These are phyloP conservation scores for Aurantiochytrium sp. DNA, from an alignment of 108 stramenopile genomes.

Conservation along the genomic window DNA sequence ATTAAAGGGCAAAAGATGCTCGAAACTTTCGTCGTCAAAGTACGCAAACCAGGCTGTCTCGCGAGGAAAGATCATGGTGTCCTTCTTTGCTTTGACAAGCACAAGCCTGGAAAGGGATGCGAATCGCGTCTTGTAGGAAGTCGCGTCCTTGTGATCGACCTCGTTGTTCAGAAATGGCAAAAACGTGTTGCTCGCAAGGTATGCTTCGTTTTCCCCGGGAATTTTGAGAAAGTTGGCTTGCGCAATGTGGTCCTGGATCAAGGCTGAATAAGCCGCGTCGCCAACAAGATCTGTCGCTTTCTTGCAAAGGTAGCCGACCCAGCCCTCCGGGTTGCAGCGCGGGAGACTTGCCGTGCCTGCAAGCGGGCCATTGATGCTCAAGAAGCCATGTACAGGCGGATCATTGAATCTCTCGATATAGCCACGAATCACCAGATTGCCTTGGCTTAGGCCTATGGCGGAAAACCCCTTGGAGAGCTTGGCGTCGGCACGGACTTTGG, in stretches of 20 bases:
- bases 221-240: constrained; percentile 65
- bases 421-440: constrained; percentile 64
- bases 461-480: constrained; percentile 56
- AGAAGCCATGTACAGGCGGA: constrained; percentile 60
- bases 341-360: constrained; percentile 66
- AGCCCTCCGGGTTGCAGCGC: constrained; percentile 43
- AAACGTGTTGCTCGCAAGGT: constrained; percentile 51
- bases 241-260: constrained; percentile 54
- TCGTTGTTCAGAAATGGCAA: constrained; percentile 65
- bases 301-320: constrained; percentile 45
- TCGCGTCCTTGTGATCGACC: constrained; percentile 27
- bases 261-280: constrained; percentile 51
- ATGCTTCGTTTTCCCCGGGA: constrained; percentile 19
- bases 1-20: constrained; percentile 43
- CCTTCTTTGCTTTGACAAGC: constrained; percentile 56
- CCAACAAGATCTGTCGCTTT: constrained; percentile 57
- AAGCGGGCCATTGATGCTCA: constrained; percentile 62
- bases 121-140: constrained; percentile 47
- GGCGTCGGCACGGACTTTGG: constrained; percentile 41
- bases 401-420: constrained; percentile 64
- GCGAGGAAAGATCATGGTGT: constrained; percentile 65
- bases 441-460: constrained; percentile 66
- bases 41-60: constrained; percentile 68
- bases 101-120: constrained; percentile 51
- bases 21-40: constrained; percentile 48